Percentiles rank a stretch among this genome's conserved stretches.
These are phyloP conservation scores for Exutisphaerella laricina DNA, from an alignment of 2,329 filamentous ascomycete genomes.

Conservation along the genomic window DNA sequence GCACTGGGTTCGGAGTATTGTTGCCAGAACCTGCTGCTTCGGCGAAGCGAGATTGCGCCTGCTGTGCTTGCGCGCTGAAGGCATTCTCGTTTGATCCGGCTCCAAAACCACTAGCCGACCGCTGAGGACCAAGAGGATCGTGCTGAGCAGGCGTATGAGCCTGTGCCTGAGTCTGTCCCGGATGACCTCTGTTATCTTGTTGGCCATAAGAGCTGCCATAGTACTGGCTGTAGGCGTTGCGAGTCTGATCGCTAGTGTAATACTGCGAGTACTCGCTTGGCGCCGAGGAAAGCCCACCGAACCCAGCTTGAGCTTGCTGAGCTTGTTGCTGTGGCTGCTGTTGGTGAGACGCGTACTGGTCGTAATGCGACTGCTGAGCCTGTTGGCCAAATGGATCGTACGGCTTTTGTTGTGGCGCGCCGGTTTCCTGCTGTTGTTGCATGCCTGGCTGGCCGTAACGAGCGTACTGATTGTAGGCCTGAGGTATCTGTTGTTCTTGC, in stretches of 20 bases:
- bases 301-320: constrained; percentile 54
- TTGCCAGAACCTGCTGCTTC: constrained; percentile 82
- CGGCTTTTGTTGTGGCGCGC: constrained; percentile 65
- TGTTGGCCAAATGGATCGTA: constrained; percentile 85
- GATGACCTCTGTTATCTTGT: constrained; percentile 29
- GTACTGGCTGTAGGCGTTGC: constrained; percentile 66
- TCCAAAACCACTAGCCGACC: constrained; percentile 71
- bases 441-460: constrained; percentile 60
- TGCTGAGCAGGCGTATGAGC: too few species aligned
- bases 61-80: constrained; percentile 53
- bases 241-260: constrained; percentile 71
- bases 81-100: constrained; percentile 53
- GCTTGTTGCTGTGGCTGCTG: constrained; percentile 51
- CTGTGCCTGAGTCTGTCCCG: constrained; percentile 33
- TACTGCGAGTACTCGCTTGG: constrained; percentile 78
- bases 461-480: constrained; percentile 58
- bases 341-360: constrained; percentile 44
- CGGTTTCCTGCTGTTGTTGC: constrained; percentile 46
- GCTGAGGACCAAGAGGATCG: constrained; percentile 60
- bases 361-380: constrained; percentile 47
- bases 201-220: constrained; percentile 54
- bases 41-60: constrained; percentile 63
- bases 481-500: constrained; percentile 43
- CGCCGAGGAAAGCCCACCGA: constrained; percentile 65
- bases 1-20: constrained; percentile 78